phyloP scores from a whole-genome alignment of 1,139 yeast genomes.

The Suhomyces terraborum region DNA sequence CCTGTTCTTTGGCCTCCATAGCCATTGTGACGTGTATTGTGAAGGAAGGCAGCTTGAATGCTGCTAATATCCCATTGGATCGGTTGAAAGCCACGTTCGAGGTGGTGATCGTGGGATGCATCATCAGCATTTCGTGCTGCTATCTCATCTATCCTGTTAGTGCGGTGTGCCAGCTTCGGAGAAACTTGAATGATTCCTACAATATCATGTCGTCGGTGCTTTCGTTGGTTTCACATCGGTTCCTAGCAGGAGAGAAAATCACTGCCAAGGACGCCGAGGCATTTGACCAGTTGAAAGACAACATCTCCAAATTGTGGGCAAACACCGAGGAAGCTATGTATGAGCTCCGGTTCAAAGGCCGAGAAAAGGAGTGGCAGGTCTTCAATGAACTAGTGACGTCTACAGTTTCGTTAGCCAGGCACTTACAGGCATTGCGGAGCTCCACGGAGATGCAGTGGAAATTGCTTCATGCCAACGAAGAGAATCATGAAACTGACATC shows the following conservation, averaged over 20 bases:
- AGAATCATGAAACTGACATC: neutral
- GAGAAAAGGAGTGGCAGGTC: constrained; percentile 52
- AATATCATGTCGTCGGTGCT: constrained; percentile 55
- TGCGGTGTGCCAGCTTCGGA: constrained; percentile 52
- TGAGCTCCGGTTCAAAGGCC: constrained; percentile 58
- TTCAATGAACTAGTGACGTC: constrained; percentile 52
- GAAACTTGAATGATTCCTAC: constrained; percentile 54
- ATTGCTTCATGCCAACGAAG: constrained; percentile 34
- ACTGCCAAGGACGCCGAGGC: constrained; percentile 39
- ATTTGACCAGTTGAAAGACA: constrained; percentile 40
- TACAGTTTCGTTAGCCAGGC: constrained; percentile 55
- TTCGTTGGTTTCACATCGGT: constrained; percentile 52
- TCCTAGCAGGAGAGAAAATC: constrained; percentile 54
- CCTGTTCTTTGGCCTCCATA: constrained; percentile 77
- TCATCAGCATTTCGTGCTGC: constrained; percentile 60
- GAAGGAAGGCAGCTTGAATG: constrained; percentile 73
- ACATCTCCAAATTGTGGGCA: constrained; percentile 42
- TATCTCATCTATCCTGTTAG: constrained; percentile 64
- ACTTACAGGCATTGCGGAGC: constrained; percentile 66
- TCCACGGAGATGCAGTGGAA: constrained; percentile 70
- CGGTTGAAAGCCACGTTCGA: constrained; percentile 57
- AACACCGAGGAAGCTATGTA: constrained; percentile 61
- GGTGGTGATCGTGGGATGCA: constrained; percentile 65
- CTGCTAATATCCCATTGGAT: constrained; percentile 58
- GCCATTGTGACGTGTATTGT: constrained; percentile 70